Conservation (phyloP, 768 basidiomycete species). For the Artomyces pyxidatus region DNA sequence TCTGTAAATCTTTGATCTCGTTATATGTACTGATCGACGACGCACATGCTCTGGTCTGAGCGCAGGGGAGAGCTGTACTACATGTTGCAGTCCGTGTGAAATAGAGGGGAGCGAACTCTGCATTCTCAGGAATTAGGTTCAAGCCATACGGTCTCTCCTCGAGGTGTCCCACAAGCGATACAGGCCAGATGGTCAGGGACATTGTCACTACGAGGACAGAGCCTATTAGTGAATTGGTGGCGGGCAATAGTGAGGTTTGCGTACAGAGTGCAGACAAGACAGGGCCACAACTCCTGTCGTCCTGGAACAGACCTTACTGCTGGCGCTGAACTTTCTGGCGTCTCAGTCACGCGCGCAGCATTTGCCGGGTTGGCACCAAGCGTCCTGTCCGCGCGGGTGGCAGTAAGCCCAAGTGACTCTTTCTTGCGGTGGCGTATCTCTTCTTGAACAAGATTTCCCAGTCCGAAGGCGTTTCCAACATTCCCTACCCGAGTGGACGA, state of each 20-base stretch:
- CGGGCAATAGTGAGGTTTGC: background rate
- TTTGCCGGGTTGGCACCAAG: constrained; percentile 2
- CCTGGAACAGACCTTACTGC: background rate
- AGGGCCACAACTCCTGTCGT: no score
- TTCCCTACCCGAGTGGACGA: background rate
- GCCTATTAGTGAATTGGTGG: background rate
- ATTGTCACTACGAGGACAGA: constrained; percentile 35
- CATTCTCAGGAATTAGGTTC: background rate
- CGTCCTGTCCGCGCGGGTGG: background rate
- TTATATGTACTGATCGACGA: background rate
- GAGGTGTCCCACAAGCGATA: constrained; percentile 49
- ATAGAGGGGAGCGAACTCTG: background rate
- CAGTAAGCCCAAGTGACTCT: background rate
- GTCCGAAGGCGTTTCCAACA: constrained; percentile 16
- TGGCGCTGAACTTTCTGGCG: no score
- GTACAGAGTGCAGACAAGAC: constrained; percentile 5
- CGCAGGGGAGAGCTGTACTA: background rate
- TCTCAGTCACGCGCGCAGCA: background rate
- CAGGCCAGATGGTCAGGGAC: constrained; percentile 48
- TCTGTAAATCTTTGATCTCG: background rate
- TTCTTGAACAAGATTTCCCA: constrained; percentile 30
- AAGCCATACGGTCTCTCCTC: constrained; percentile 27
- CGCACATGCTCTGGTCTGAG: no score
- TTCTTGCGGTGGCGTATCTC: background rate
- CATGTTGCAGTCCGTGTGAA: background rate